phyloP scores from a whole-genome alignment of 208 protist species.

The Tritrichomonas musculus region DNA sequence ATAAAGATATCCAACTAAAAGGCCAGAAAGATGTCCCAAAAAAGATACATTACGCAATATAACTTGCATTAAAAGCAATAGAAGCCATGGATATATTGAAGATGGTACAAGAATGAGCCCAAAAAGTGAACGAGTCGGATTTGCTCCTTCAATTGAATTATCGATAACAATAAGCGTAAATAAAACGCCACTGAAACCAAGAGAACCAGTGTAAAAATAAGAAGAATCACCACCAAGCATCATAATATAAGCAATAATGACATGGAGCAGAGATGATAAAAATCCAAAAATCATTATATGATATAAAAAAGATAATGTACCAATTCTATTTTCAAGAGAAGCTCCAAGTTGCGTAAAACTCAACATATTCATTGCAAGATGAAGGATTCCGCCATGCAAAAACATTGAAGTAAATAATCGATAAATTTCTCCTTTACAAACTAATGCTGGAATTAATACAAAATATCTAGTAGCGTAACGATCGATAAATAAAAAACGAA shows the following conservation, averaged over 20 bases:
- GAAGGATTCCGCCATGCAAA: background rate
- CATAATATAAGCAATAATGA: background rate
- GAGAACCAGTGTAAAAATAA: background rate
- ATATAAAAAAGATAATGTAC: conserved; percentile 8
- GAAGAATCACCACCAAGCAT: background rate
- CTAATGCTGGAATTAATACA: background rate
- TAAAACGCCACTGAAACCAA: background rate
- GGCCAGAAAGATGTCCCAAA: background rate
- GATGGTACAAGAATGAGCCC: background rate
- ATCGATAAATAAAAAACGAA: background rate
- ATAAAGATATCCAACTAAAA: background rate
- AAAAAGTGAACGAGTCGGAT: background rate
- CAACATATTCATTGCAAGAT: conserved; percentile 27
- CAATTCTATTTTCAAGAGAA: background rate
- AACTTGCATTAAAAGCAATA: background rate
- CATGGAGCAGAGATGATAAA: background rate
- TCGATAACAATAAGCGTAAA: background rate
- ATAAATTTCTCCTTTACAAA: background rate
- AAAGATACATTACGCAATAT: background rate
- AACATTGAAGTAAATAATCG: background rate
- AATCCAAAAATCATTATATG: background rate
- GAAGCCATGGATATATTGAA: background rate
- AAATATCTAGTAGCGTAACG: background rate
- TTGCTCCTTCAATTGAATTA: background rate
- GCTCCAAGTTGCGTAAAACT: background rate